phyloP scores from a whole-genome alignment of 768 basidiomycete genomes.

The Trametes cinnabarina region DNA sequence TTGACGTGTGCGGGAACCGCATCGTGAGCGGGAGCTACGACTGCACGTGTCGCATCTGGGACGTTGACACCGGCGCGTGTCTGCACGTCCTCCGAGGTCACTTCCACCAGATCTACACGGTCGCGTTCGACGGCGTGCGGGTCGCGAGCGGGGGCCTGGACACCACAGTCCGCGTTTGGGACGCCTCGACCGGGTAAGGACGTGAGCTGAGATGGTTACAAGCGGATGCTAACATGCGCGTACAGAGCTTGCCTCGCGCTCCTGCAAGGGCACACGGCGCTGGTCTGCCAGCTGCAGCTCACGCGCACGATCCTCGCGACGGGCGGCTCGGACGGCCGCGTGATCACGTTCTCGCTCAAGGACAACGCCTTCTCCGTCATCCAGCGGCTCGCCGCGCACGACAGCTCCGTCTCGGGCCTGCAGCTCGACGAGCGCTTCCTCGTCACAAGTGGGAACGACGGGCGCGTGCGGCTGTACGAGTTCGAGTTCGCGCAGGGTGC shows the following conservation, averaged over 20 bases:
- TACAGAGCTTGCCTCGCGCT: slow-evolving; percentile 76
- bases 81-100: slow-evolving; percentile 80
- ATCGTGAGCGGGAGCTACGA: slow-evolving; percentile 96
- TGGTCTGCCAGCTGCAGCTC: slow-evolving; percentile 89
- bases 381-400: slow-evolving; percentile 83
- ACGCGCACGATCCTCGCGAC: slow-evolving; percentile 69
- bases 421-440: slow-evolving; percentile 84
- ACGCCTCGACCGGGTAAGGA: slow-evolving; percentile 79
- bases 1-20: slow-evolving; percentile 81
- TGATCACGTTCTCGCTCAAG: slow-evolving; percentile 63
- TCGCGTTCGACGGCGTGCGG: slow-evolving; percentile 83
- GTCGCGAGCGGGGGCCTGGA: slow-evolving; percentile 89
- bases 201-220: not conserved
- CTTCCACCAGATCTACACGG: slow-evolving; percentile 84
- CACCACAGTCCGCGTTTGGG: slow-evolving; percentile 92
- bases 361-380: slow-evolving; percentile 37
- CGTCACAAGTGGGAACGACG: slow-evolving; percentile 84
- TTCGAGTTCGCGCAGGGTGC: slow-evolving; percentile 37
- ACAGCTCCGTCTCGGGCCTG: slow-evolving; percentile 80
- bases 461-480: slow-evolving; percentile 74
- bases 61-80: slow-evolving; percentile 87
- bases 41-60: slow-evolving; percentile 85
- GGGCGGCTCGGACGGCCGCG: slow-evolving; percentile 86
- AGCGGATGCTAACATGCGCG: not conserved
- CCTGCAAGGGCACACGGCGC: slow-evolving; percentile 86